These are phyloP conservation scores for Sarocladium oryzae DNA, from an alignment of 2,329 filamentous ascomycete genomes.

Conservation along the genomic window DNA sequence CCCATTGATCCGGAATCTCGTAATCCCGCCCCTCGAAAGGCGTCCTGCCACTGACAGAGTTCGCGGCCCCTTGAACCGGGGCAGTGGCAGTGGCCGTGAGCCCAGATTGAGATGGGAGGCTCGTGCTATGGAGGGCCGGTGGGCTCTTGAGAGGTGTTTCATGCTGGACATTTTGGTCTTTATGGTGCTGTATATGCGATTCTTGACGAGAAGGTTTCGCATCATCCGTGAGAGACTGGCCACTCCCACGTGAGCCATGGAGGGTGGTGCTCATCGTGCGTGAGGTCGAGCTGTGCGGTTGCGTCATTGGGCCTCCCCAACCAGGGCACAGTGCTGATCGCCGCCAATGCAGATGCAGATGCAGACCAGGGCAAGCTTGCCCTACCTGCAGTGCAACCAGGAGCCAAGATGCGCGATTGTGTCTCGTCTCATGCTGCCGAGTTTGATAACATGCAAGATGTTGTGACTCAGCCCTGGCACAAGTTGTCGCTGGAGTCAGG, in stretches of 20 bases:
- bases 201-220: too few relatives aligned
- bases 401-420: neutral
- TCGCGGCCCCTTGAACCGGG: neutral
- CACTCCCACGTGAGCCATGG: too few relatives aligned
- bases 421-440: neutral
- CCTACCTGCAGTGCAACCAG: neutral
- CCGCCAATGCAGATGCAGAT: neutral
- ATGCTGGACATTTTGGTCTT: neutral
- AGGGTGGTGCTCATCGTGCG: neutral
- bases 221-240: too few relatives aligned
- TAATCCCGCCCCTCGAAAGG: slow-evolving; percentile 14
- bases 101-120: neutral
- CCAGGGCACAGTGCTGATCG: neutral
- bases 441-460: neutral
- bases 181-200: neutral
- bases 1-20: slow-evolving; percentile 30
- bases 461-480: too few relatives aligned
- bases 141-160: neutral
- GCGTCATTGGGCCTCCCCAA: slow-evolving; percentile 5
- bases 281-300: slow-evolving; percentile 5
- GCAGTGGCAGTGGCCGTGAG: neutral
- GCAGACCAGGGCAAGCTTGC: too few relatives aligned
- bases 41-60: neutral
- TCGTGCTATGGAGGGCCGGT: neutral
- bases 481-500: too few relatives aligned